phyloP scores from a whole-genome alignment of 495 filamentous ascomycete genomes.

The Terfezia boudieri region DNA sequence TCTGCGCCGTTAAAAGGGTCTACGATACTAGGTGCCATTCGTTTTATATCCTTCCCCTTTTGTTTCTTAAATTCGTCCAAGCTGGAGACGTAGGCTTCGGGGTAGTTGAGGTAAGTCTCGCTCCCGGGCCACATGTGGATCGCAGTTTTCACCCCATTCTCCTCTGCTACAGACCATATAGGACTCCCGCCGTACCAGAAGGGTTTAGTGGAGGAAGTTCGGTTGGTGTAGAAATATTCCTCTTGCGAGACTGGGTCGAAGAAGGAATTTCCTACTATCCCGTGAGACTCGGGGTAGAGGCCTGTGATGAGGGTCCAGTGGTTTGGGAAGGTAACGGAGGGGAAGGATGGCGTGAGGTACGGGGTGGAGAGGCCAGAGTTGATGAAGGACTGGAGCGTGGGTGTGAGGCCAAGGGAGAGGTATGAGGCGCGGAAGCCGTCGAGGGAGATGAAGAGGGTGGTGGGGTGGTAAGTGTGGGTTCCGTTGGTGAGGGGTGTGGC shows the following conservation, averaged over 20 bases:
- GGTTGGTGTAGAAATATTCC: slow-evolving; percentile 73
- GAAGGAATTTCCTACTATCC: slow-evolving; percentile 83
- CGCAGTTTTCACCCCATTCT: slow-evolving; percentile 46
- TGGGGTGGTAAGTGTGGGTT: slow-evolving; percentile 65
- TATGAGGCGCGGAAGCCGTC: slow-evolving; percentile 98
- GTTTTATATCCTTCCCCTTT: not conserved
- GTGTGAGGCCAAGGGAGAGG: slow-evolving; percentile 58
- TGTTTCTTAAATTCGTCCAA: not conserved
- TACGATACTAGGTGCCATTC: slow-evolving; percentile 45
- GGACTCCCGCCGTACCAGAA: slow-evolving; percentile 94
- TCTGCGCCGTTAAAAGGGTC: slow-evolving; percentile 72
- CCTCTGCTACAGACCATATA: slow-evolving; percentile 79
- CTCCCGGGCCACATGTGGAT: slow-evolving; percentile 99
- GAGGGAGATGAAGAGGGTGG: slow-evolving; percentile 80
- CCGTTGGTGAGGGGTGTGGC: slow-evolving; percentile 38
- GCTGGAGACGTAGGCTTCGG: not conserved
- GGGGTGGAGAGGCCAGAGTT: slow-evolving; percentile 64
- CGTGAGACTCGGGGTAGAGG: slow-evolving; percentile 78
- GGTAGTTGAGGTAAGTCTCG: slow-evolving; percentile 38
- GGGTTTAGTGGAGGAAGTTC: slow-evolving; percentile 43
- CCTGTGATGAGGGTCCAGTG: slow-evolving; percentile 90
- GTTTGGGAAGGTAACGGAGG: slow-evolving; percentile 93
- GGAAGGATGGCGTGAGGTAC: slow-evolving; percentile 85
- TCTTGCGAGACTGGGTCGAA: slow-evolving; percentile 52
- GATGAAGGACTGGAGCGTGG: slow-evolving; percentile 56